Percentiles rank a stretch among this genome's conserved stretches.
These are phyloP conservation scores for Psilocybe cubensis DNA, from an alignment of 768 basidiomycete genomes.

Conservation along the genomic window DNA sequence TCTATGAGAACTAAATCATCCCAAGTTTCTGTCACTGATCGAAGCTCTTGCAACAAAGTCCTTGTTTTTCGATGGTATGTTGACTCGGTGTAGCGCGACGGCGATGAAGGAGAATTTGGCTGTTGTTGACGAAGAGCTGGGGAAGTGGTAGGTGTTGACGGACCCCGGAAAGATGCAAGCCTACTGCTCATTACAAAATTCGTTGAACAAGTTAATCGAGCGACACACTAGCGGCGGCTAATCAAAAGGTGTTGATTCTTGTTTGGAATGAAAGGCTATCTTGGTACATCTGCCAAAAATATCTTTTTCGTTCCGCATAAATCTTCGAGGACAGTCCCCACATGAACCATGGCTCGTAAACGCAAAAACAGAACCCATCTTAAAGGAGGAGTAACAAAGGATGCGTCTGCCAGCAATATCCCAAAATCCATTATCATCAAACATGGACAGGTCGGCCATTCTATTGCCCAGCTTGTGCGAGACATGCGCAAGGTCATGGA, in stretches of 20 bases:
- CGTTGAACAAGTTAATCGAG: background rate
- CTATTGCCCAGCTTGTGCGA: constrained; percentile 85
- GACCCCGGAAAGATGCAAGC: constrained; percentile 78
- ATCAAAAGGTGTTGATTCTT: background rate
- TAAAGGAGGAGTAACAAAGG: constrained; percentile 53
- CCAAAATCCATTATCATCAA: constrained; percentile 98
- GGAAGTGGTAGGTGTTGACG: constrained; percentile 73
- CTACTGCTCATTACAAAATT: constrained; percentile 38
- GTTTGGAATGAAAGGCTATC: constrained; percentile 8
- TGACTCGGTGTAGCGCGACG: constrained; percentile 64
- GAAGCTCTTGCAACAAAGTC: constrained; percentile 68
- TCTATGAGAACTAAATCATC: constrained; percentile 82
- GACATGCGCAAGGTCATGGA: constrained; percentile 97
- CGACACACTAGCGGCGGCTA: background rate
- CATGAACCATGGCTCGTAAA: constrained; percentile 62
- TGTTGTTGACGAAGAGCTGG: constrained; percentile 53
- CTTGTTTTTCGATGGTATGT: constrained; percentile 83
- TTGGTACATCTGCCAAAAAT: background rate
- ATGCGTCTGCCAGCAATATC: constrained; percentile 31
- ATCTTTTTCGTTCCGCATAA: constrained; percentile 6
- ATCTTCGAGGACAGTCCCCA: background rate
- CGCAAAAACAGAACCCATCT: constrained; percentile 85
- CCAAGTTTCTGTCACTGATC: constrained; percentile 70
- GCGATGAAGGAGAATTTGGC: constrained; percentile 43
- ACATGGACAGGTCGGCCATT: constrained; percentile 90